phyloP scores from a whole-genome alignment of 2,329 filamentous ascomycete genomes.

The Neodidymelliopsis sp. region DNA sequence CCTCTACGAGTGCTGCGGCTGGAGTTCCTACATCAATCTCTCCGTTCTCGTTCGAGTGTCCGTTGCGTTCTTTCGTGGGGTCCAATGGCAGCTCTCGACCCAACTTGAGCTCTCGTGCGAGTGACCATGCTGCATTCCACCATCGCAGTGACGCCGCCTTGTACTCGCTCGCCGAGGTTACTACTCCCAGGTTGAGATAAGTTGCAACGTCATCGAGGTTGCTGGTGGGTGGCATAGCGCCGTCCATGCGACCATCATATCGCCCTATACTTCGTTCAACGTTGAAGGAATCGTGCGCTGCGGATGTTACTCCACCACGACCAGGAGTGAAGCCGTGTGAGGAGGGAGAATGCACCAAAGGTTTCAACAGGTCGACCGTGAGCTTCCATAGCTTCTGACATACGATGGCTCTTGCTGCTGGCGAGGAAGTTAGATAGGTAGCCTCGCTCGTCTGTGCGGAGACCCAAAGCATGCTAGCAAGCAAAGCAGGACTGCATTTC shows the following conservation, averaged over 20 bases:
- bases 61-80: conserved; percentile 44
- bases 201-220: conserved; percentile 88
- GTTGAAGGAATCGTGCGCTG: conserved; percentile 79
- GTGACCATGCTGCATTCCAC: conserved; percentile 95
- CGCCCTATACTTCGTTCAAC: conserved; percentile 68
- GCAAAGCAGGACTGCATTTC: conserved; percentile 80
- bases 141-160: conserved; percentile 90
- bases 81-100: conserved; percentile 80
- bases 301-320: conserved; percentile 70
- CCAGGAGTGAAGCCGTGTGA: conserved; percentile 61
- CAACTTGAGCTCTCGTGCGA: conserved; percentile 86
- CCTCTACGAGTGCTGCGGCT: conserved; percentile 48
- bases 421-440: conserved; percentile 79
- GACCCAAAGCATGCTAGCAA: conserved; percentile 96
- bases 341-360: conserved; percentile 80
- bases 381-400: conserved; percentile 89
- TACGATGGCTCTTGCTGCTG: conserved; percentile 80
- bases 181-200: conserved; percentile 89
- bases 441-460: conserved; percentile 91
- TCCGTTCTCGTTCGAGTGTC: conserved; percentile 39
- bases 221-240: conserved; percentile 63
- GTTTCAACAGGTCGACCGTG: conserved; percentile 82
- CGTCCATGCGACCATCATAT: conserved; percentile 55
- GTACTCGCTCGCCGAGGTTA: conserved; percentile 92
- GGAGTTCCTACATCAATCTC: conserved; percentile 50